A percentile compares a stretch with the other conserved stretches of the same genome.
Evolutionary conservation across 2,329 filamentous ascomycete species (phyloP).

Genomic region (Magnaporthiopsis incrustans): DNA sequence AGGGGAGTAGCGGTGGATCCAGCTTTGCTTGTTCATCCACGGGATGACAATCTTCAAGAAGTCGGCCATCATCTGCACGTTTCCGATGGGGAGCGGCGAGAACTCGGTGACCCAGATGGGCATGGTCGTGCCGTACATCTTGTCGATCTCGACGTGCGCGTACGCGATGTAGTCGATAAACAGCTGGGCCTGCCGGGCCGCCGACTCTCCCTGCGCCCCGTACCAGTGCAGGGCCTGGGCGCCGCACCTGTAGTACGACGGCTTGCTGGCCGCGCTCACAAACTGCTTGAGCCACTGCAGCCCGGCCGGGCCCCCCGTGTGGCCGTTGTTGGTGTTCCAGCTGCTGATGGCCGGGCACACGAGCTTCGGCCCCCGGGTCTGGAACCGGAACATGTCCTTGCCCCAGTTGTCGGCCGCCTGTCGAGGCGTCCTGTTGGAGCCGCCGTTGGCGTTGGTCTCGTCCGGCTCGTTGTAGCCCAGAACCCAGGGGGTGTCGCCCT

Average conservation of each 20-base stretch:
- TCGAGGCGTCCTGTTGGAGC: slow-evolving; percentile 6
- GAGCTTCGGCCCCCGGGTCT: slow-evolving; percentile 9
- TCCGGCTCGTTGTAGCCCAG: slow-evolving; percentile 15
- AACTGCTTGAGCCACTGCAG: slow-evolving; percentile 12
- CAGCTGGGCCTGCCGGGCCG: slow-evolving; percentile 8
- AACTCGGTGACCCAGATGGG: slow-evolving; percentile 14
- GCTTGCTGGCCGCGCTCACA: slow-evolving; percentile 6
- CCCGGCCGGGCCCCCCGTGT: slow-evolving; percentile 11
- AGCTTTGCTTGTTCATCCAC: slow-evolving; percentile 11
- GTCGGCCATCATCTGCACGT: slow-evolving; percentile 15
- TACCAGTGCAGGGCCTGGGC: slow-evolving; percentile 14
- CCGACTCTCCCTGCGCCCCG: slow-evolving; percentile 6
- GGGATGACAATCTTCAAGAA: slow-evolving; percentile 11
- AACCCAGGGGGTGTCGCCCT: slow-evolving; percentile 11
- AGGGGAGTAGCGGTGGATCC: slow-evolving; percentile 11
- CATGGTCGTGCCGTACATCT: slow-evolving; percentile 11
- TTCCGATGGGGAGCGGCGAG: slow-evolving; percentile 4
- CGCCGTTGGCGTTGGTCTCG: slow-evolving; percentile 8
- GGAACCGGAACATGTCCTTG: slow-evolving; percentile 12
- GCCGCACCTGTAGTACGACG: slow-evolving; percentile 8
- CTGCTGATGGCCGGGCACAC: slow-evolving; percentile 13
- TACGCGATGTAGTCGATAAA: slow-evolving; percentile 11
- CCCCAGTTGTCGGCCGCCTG: slow-evolving; percentile 11
- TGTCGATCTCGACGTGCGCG: slow-evolving; percentile 10
- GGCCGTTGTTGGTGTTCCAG: slow-evolving; percentile 9